Evolutionary conservation across 2,329 filamentous ascomycete genomes (phyloP), one percentile per base, ranked within the genome.

Genomic region (Beauveria medogensis): DNA sequence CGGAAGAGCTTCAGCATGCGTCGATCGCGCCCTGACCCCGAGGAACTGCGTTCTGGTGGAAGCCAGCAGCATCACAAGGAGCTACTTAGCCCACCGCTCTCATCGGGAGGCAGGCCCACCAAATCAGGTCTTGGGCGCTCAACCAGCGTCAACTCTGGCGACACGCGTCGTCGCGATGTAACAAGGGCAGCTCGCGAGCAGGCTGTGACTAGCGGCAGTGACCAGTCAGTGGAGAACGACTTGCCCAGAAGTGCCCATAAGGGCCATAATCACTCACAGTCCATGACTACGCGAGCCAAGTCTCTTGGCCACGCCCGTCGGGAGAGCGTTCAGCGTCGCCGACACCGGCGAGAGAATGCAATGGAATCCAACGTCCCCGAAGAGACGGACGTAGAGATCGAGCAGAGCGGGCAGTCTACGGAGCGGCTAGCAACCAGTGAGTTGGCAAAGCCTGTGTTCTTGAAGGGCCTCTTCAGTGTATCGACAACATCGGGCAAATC

Each of bases 401-500:
- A 85, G 62, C 78, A 79, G 40, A 86, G 83, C 62, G 82, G 83
- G 3, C 73, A 80, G 30, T 87, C 85, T 9, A 84, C 81, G 2
- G 85, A 88, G 46, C 77, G 82, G 26, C 73, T 87, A 10, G 82
- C 85, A 63, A 86, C 84, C 66, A 86, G 89, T 5, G 91, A 95
- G 66, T 84, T 93, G 63, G 87, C 93, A 58, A 97, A 96, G 72
- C 94, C 94, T 0, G 94, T 97, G 3, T 97, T 89, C 72, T 83
- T 99, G 61, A 99, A 97, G 74, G 94, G 94, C 5, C 81, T 99
- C 20, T 97, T 99, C 77, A 97, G 93, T 69, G 94, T 97, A 59
- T 95, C 91, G 4, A 99, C 94, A 0, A 99, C 94, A 7, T 97
- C 92, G 62, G 94, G 88, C 70, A 96, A 95, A 71, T 91, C 93